Evolutionary conservation across 352 stramenopile species (phyloP).

Genomic region (Phytophthora sp.): DNA sequence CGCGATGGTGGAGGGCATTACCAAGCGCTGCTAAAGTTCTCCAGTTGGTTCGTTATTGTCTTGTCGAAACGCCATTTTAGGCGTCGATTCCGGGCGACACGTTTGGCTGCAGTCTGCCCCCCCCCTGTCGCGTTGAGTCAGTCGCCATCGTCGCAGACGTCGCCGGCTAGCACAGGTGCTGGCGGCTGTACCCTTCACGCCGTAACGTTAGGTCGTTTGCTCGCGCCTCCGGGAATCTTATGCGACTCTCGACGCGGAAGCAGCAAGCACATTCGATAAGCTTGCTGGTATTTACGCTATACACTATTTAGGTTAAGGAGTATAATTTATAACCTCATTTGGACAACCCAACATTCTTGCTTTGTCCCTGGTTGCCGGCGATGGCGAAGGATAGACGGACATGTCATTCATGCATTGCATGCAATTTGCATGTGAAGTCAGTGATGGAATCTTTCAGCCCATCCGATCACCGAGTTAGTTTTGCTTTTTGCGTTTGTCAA

Average conservation of each 20-base stretch:
- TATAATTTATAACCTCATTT: conserved; percentile 26
- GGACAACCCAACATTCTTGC: conserved; percentile 5
- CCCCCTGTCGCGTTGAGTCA: conserved; percentile 8
- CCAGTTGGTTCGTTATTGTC: neutral
- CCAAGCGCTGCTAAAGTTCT: conserved; percentile 19
- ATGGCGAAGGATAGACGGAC: conserved; percentile 26
- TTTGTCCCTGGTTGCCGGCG: no score
- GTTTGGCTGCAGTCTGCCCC: no score
- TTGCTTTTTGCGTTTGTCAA: conserved; percentile 17
- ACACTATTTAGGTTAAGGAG: conserved; percentile 31
- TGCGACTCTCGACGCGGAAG: no score
- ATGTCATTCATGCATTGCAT: no score
- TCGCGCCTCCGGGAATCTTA: no score
- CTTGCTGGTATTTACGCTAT: conserved; percentile 37
- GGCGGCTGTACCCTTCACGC: no score
- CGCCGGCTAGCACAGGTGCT: no score
- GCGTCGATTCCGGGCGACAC: conserved; percentile 1
- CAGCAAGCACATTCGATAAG: conserved; percentile 18
- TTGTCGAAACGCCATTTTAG: conserved; percentile 2
- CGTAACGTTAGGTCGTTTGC: no score
- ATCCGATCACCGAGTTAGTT: conserved; percentile 1
- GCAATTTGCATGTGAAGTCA: no score
- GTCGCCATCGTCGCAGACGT: neutral
- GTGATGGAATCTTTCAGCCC: conserved; percentile 13
- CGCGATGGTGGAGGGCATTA: conserved; percentile 36